A percentile compares a stretch with the other conserved stretches of the same genome.
These are phyloP conservation scores for Polytrichum formosum DNA, from an alignment of 225 moss, liverwort and hornwort species.

Conservation along the genomic window DNA sequence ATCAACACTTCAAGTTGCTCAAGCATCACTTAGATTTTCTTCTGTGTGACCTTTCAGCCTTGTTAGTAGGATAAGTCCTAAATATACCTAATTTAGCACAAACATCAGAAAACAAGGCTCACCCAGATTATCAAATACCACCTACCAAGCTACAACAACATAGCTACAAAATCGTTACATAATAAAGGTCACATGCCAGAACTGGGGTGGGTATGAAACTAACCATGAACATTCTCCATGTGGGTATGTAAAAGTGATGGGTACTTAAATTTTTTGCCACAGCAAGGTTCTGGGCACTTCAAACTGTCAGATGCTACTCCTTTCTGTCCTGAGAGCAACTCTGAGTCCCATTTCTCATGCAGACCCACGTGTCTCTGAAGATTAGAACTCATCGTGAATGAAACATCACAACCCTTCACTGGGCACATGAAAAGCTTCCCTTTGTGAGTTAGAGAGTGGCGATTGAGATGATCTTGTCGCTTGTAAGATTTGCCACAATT, in stretches of 20 bases:
- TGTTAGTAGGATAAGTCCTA: not conserved
- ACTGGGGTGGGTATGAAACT: slow-evolving; percentile 2
- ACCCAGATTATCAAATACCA: too few species aligned
- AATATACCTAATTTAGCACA: not conserved
- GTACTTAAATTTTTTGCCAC: slow-evolving; percentile 52
- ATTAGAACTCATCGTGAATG: slow-evolving; percentile 46
- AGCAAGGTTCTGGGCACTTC: slow-evolving; percentile 36
- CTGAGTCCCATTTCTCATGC: slow-evolving; percentile 33
- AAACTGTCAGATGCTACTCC: slow-evolving; percentile 11
- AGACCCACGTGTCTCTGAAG: slow-evolving; percentile 53
- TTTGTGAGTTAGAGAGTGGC: slow-evolving; percentile 48
- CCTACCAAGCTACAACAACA: too few species aligned
- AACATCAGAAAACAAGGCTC: too few species aligned
- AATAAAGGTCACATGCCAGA: too few species aligned
- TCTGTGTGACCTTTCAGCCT: not conserved
- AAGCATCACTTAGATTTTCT: not conserved
- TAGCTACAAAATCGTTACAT: too few species aligned
- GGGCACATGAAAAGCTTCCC: slow-evolving; percentile 45
- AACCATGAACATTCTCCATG: slow-evolving; percentile 48
- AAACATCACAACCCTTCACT: slow-evolving; percentile 36
- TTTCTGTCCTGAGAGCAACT: slow-evolving; percentile 18
- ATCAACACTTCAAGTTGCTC: not conserved
- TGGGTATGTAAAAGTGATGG: slow-evolving; percentile 47
- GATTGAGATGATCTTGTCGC: slow-evolving; percentile 71
- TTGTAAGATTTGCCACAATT: slow-evolving; percentile 62